A percentile compares a stretch with the other conserved stretches of the same genome.
Conservation (phyloP, 768 basidiomycete genomes). For the Tylopilus plumbeoviolaceoides region DNA sequence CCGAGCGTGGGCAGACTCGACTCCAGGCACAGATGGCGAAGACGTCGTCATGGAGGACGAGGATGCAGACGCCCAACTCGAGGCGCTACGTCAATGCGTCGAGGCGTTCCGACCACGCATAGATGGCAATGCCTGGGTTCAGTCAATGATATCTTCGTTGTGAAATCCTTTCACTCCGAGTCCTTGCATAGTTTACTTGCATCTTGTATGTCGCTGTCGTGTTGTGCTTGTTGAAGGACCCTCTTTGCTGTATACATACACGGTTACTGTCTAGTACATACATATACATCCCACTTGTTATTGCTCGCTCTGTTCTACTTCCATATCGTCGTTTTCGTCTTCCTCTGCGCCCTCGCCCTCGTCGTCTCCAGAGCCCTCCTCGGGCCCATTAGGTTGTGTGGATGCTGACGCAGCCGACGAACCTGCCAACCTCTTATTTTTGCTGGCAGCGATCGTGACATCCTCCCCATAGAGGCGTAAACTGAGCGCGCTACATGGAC, state of each 20-base stretch:
- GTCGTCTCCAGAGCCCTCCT: slow-evolving; percentile 4
- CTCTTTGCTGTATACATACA: slow-evolving; percentile 1
- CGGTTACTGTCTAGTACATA: slow-evolving; percentile 11
- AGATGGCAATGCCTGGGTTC: slow-evolving; percentile 77
- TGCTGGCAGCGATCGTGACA: slow-evolving; percentile 48
- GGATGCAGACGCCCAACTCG: slow-evolving; percentile 34
- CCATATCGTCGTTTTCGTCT: slow-evolving; percentile 8
- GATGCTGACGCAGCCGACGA: background rate
- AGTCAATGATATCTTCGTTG: slow-evolving; percentile 48
- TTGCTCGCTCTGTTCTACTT: slow-evolving; percentile 7
- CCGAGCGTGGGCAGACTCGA: slow-evolving; percentile 53
- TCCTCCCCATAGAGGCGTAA: slow-evolving; percentile 82
- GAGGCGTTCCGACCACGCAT: slow-evolving; percentile 64
- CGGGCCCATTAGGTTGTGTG: background rate
- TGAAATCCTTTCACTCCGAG: slow-evolving; percentile 15
- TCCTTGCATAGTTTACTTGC: background rate
- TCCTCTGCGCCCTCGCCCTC: background rate
- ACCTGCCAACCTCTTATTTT: slow-evolving; percentile 15
- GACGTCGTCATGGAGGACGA: slow-evolving; percentile 53
- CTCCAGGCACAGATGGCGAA: slow-evolving; percentile 34
- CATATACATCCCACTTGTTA: slow-evolving; percentile 10
- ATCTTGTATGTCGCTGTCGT: background rate
- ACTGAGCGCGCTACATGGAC: slow-evolving; percentile 67
- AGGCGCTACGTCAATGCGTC: slow-evolving; percentile 55
- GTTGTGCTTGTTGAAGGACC: background rate